These are phyloP conservation scores for Fraxinus cuspidata DNA, from an alignment of 257 asterid genomes.

Conservation along the genomic window DNA sequence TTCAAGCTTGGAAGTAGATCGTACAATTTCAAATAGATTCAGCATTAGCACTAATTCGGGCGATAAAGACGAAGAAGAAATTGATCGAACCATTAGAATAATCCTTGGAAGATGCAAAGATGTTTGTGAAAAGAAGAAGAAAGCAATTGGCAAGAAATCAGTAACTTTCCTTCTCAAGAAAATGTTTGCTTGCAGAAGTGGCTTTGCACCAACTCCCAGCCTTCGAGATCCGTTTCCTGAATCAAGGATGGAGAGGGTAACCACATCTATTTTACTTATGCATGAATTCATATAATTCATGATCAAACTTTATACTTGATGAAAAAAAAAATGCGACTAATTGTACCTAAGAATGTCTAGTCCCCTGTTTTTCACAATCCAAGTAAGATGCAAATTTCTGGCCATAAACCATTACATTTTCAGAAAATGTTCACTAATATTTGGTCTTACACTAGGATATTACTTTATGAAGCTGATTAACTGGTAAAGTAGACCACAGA, in stretches of 20 bases:
- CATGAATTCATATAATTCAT: background rate
- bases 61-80: slow-evolving; percentile 73
- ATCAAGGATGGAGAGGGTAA: slow-evolving; percentile 96
- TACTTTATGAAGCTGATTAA: background rate
- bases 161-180: slow-evolving; percentile 79
- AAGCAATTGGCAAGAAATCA: slow-evolving; percentile 64
- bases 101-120: slow-evolving; percentile 87
- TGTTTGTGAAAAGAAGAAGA: slow-evolving; percentile 67
- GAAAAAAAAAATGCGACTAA: no score
- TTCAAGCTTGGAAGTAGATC: slow-evolving; percentile 80
- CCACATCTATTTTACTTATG: background rate
- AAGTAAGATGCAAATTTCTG: background rate
- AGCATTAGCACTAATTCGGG: slow-evolving; percentile 56
- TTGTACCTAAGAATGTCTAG: background rate
- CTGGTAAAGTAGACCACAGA: background rate
- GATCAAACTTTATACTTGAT: background rate
- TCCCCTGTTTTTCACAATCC: background rate
- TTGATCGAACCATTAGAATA: slow-evolving; percentile 77
- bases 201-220: slow-evolving; percentile 66
- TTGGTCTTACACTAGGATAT: background rate
- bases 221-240: slow-evolving; percentile 76
- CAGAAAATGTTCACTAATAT: background rate
- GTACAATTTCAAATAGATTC: slow-evolving; percentile 53
- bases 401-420: background rate
- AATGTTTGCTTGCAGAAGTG: slow-evolving; percentile 70